Conservation (phyloP, 768 basidiomycete species). For the Termitomyces sp. region DNA sequence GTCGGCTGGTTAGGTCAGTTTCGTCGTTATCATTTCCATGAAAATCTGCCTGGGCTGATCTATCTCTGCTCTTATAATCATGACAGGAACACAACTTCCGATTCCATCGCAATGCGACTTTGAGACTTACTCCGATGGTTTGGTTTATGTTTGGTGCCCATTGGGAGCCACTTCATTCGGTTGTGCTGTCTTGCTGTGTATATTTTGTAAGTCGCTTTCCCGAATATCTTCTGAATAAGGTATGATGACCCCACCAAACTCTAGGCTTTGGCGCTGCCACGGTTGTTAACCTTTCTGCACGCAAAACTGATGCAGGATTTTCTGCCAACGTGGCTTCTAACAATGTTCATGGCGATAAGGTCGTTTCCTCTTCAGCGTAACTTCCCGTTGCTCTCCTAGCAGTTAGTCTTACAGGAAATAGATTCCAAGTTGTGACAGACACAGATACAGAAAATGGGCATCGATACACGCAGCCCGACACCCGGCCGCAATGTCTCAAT, state of each 20-base stretch:
- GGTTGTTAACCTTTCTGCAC: not conserved
- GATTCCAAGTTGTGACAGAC: too few species aligned
- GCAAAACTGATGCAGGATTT: not conserved
- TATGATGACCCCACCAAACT: too few species aligned
- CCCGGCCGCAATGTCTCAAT: too few species aligned
- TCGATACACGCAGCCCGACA: too few species aligned
- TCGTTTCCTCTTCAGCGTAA: not conserved
- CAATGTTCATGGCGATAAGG: not conserved
- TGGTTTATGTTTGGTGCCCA: slow-evolving; percentile 6
- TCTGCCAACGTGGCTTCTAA: slow-evolving; percentile 2
- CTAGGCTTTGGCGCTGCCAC: not conserved
- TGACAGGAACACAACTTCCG: slow-evolving; percentile 6
- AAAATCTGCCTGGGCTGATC: not conserved
- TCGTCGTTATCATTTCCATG: not conserved
- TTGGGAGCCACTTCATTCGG: slow-evolving; percentile 1
- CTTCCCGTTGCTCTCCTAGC: not conserved
- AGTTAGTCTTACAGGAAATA: not conserved
- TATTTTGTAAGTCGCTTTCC: slow-evolving; percentile 2
- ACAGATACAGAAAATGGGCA: too few species aligned
- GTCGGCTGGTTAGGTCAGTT: slow-evolving; percentile 14
- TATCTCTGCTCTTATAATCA: slow-evolving; percentile 1
- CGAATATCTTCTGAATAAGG: not conserved
- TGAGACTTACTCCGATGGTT: slow-evolving; percentile 3
- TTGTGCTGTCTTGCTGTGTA: not conserved
- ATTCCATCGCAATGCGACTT: slow-evolving; percentile 10